phyloP scores from a whole-genome alignment of 306 rosid genomes.

The Datisca glomerata region DNA sequence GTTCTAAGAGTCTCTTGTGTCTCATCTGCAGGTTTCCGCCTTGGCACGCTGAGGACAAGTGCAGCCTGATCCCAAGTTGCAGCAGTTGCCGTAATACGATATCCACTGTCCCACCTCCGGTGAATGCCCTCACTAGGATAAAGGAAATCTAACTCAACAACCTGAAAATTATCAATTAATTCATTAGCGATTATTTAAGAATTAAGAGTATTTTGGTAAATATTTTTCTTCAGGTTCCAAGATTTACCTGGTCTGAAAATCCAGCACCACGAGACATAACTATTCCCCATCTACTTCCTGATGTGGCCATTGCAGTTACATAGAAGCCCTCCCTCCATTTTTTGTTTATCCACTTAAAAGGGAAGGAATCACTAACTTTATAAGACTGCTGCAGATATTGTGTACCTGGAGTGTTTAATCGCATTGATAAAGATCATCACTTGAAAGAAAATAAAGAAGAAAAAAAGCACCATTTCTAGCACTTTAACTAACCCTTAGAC shows the following conservation, averaged over 20 bases:
- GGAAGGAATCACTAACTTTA: neutral
- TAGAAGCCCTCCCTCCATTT: slow-evolving; percentile 1
- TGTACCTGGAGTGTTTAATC: no score
- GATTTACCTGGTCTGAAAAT: neutral
- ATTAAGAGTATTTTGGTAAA: neutral
- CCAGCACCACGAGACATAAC: neutral
- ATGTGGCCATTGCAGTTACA: neutral
- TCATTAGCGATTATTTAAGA: neutral
- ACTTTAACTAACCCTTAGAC: neutral
- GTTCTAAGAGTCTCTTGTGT: neutral
- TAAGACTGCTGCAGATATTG: neutral
- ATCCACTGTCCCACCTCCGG: neutral
- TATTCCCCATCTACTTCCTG: neutral
- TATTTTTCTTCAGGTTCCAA: neutral
- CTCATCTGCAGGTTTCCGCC: neutral
- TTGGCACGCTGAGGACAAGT: neutral
- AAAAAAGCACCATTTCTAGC: neutral
- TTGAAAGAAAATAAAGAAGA: neutral
- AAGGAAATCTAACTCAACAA: neutral
- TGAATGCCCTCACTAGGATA: neutral
- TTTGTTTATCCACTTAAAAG: neutral
- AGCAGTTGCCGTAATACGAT: neutral
- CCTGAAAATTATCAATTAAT: neutral
- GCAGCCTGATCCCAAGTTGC: neutral
- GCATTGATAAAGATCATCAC: neutral